phyloP scores from a whole-genome alignment of 139 green algal genomes.

The Eudorina sp. region DNA sequence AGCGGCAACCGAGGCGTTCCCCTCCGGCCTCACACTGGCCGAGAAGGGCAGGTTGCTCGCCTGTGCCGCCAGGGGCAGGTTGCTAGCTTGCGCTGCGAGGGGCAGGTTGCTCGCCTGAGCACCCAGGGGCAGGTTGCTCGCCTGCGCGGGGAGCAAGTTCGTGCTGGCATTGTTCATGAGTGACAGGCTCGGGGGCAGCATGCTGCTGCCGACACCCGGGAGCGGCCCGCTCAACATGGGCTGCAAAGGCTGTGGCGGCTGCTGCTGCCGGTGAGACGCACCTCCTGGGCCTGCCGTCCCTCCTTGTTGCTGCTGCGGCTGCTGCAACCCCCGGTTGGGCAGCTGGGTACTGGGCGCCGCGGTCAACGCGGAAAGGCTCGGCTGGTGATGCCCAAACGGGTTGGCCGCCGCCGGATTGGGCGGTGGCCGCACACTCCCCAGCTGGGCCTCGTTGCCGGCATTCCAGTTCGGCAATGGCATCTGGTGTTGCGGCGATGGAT shows the following conservation, averaged over 20 bases:
- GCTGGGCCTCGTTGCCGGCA: not conserved
- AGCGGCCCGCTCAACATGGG: not conserved
- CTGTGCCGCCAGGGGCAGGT: too few relatives aligned
- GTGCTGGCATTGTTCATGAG: not conserved
- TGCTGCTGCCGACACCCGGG: conserved; percentile 16
- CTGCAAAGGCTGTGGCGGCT: not conserved
- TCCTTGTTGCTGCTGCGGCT: not conserved
- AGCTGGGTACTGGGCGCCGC: not conserved
- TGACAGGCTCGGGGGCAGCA: not conserved
- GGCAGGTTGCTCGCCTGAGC: too few relatives aligned
- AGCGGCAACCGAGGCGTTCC: not conserved
- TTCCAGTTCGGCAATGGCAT: not conserved
- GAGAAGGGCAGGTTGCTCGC: not conserved
- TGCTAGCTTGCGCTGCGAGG: too few relatives aligned
- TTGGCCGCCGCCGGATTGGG: not conserved
- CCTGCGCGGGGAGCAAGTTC: conserved; percentile 4
- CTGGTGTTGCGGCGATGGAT: not conserved
- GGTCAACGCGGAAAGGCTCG: not conserved
- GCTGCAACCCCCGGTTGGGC: not conserved
- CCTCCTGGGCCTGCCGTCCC: not conserved
- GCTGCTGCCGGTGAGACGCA: not conserved
- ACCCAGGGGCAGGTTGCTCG: not conserved
- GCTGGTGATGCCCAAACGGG: not conserved
- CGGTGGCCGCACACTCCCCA: not conserved
- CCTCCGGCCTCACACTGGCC: not conserved